A percentile compares a stretch with the other conserved stretches of the same genome.
These are phyloP conservation scores for Prunus mume DNA, from an alignment of 306 rosid genomes.

Conservation along the genomic window DNA sequence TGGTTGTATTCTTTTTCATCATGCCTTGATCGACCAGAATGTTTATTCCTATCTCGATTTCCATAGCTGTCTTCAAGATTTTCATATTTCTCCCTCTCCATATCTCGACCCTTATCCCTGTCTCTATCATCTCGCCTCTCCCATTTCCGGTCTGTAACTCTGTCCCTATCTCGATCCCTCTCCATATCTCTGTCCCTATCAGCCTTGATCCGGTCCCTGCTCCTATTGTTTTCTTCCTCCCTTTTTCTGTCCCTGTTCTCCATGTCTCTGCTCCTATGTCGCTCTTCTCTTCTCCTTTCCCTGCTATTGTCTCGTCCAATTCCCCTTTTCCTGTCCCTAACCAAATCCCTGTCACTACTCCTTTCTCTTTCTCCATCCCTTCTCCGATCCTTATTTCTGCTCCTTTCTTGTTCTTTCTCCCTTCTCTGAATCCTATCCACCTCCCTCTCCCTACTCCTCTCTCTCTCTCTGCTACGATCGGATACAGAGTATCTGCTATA, in stretches of 20 bases:
- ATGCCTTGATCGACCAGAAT: conserved; percentile 47
- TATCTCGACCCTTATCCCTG: conserved; percentile 37
- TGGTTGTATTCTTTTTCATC: conserved; percentile 43
- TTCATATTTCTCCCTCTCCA: conserved; percentile 46
- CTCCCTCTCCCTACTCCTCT: conserved; percentile 50
- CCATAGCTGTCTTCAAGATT: conserved; percentile 38
- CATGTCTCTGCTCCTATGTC: conserved; percentile 25
- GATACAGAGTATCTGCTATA: conserved; percentile 23
- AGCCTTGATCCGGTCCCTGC: conserved; percentile 14
- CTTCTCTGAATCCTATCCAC: conserved; percentile 27
- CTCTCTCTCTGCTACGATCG: conserved; percentile 37
- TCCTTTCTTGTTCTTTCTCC: conserved; percentile 54
- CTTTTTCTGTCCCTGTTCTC: conserved; percentile 52
- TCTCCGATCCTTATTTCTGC: conserved; percentile 50
- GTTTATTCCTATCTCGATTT: conserved; percentile 42
- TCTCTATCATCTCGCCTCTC: conserved; percentile 31
- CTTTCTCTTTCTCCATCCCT: conserved; percentile 54
- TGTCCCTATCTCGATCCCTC: conserved; percentile 21
- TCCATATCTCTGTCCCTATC: conserved; percentile 36
- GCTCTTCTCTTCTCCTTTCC: conserved; percentile 54
- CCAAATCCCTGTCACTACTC: conserved; percentile 45
- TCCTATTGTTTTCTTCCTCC: conserved; percentile 42
- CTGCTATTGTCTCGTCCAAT: conserved; percentile 43
- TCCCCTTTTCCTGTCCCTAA: conserved; percentile 51
- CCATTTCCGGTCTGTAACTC: conserved; percentile 20